Conservation (phyloP, 306 rosid species). For the Medicago lupulina region DNA sequence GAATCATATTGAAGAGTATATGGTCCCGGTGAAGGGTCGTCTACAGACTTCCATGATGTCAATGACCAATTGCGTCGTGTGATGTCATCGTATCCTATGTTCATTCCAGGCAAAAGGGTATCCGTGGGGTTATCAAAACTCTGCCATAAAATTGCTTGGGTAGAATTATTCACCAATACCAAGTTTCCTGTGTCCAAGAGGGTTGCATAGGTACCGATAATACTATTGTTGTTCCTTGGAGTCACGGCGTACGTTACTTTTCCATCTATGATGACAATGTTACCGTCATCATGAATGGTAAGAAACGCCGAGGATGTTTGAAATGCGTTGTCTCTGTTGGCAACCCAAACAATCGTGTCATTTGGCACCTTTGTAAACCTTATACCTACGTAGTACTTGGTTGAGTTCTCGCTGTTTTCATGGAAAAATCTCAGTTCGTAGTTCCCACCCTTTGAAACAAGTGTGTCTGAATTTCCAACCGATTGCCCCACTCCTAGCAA, state of each 20-base stretch:
- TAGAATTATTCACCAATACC: neutral
- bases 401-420: neutral
- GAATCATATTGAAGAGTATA: constrained; percentile 4
- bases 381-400: constrained; percentile 38
- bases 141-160: constrained; percentile 35
- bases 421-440: constrained; percentile 9
- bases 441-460: constrained; percentile 15
- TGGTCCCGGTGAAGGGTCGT: constrained; percentile 12
- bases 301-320: neutral
- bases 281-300: neutral
- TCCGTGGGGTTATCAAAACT: constrained; percentile 26
- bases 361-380: neutral
- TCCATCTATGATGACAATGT: constrained; percentile 18
- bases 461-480: neutral
- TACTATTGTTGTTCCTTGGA: neutral
- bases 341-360: constrained; percentile 40
- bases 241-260: neutral
- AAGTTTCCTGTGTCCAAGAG: constrained; percentile 45
- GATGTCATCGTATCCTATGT: neutral
- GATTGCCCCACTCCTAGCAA: neutral
- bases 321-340: neutral
- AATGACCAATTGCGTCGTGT: neutral
- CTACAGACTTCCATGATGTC: constrained; percentile 18
- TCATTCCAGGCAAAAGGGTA: constrained; percentile 7
- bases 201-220: neutral